Conservation (phyloP, 2,329 filamentous ascomycete genomes). For the Alternaria sp. region DNA sequence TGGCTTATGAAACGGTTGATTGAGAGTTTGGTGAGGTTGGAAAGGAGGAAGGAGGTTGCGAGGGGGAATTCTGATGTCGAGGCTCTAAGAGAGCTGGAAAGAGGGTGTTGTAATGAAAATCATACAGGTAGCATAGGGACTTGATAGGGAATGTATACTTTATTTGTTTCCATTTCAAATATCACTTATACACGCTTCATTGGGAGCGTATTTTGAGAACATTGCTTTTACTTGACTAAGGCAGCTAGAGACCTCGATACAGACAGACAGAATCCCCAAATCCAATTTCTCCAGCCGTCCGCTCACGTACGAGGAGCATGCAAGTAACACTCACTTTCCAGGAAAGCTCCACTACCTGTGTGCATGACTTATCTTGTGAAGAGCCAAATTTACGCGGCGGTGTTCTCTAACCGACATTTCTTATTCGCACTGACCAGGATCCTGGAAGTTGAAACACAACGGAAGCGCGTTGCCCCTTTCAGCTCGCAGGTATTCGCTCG, state of each 20-base stretch:
- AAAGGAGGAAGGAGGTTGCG: constrained; percentile 35
- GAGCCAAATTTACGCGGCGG: background rate
- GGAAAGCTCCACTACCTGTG: background rate
- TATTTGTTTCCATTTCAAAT: background rate
- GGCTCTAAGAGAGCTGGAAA: constrained; percentile 14
- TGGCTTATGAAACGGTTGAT: constrained; percentile 72
- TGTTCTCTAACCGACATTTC: background rate
- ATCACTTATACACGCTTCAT: background rate
- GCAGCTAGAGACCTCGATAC: background rate
- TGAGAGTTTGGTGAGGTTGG: constrained; percentile 64
- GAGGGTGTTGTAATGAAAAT: background rate
- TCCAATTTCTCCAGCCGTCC: too few relatives aligned
- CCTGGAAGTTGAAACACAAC: background rate
- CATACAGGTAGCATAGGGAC: background rate
- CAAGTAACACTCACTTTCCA: background rate
- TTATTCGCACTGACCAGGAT: background rate
- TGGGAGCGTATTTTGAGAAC: background rate
- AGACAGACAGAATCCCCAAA: too few relatives aligned
- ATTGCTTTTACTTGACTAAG: background rate
- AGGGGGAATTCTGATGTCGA: constrained; percentile 2
- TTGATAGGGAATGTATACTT: background rate
- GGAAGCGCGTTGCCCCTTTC: constrained; percentile 2
- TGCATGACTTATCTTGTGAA: background rate
- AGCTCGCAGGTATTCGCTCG: constrained; percentile 28
- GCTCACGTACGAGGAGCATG: background rate